Evolutionary conservation across 2,329 filamentous ascomycete genomes (phyloP).

Genomic region (Colletotrichum karsti): DNA sequence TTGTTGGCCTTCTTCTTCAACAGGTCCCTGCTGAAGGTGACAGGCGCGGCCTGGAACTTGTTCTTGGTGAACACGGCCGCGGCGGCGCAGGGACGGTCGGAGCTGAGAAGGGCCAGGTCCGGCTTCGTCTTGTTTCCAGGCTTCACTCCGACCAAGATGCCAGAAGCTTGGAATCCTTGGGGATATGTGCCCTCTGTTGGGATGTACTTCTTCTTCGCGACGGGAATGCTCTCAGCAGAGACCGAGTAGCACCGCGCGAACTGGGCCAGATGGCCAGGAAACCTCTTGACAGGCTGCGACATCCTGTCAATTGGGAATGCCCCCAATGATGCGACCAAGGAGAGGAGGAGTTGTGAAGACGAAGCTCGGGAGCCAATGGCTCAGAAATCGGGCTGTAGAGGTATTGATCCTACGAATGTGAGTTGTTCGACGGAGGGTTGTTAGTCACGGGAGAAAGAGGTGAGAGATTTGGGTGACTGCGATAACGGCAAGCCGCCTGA

Average conservation of each 20-base stretch:
- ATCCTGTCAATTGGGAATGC: conserved; percentile 15
- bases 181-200: conserved; percentile 88
- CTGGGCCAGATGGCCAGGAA: conserved; percentile 28
- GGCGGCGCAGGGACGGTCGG: conserved; percentile 84
- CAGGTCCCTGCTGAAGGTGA: conserved; percentile 82
- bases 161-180: conserved; percentile 86
- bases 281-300: conserved; percentile 27
- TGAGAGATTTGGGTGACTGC: conserved; percentile 21
- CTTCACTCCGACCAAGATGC: conserved; percentile 93
- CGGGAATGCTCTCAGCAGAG: conserved; percentile 70
- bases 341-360: background rate
- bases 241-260: conserved; percentile 64
- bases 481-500: conserved; percentile 17
- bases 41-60: conserved; percentile 96
- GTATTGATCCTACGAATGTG: background rate
- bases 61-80: conserved; percentile 98
- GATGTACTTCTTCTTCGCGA: conserved; percentile 89
- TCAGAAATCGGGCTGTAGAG: background rate
- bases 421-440: background rate
- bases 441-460: conserved; percentile 15
- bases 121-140: conserved; percentile 90
- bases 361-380: conserved; percentile 17
- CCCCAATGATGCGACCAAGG: background rate
- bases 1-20: conserved; percentile 71
- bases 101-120: conserved; percentile 88